phyloP scores from a whole-genome alignment of 75 land plant genomes.

The Isoetes taiwanensis region DNA sequence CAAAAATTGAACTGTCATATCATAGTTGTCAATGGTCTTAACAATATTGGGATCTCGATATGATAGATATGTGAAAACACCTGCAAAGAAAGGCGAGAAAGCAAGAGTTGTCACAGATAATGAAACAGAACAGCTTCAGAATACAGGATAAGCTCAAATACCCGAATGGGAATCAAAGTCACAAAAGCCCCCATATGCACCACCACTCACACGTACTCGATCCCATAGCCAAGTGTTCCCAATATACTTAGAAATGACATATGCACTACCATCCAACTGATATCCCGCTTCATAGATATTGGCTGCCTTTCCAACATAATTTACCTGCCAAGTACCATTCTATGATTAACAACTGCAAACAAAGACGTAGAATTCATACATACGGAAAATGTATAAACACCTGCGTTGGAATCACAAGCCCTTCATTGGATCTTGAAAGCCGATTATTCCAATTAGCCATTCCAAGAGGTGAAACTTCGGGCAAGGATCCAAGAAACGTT shows the following conservation, averaged over 20 bases:
- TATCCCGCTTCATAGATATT: slow-evolving; percentile 91
- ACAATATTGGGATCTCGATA: slow-evolving; percentile 94
- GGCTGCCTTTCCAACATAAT: slow-evolving; percentile 96
- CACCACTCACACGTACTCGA: slow-evolving; percentile 98
- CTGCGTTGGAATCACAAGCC: slow-evolving; percentile 92
- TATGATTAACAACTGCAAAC: background rate
- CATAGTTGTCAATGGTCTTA: slow-evolving; percentile 87
- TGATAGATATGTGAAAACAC: slow-evolving; percentile 88
- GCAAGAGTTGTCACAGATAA: background rate
- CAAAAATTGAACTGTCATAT: slow-evolving; percentile 65
- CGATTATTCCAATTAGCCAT: slow-evolving; percentile 32
- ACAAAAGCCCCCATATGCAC: slow-evolving; percentile 99
- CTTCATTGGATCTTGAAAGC: slow-evolving; percentile 64
- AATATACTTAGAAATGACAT: slow-evolving; percentile 90
- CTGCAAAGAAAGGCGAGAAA: slow-evolving; percentile 19
- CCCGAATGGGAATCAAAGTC: slow-evolving; percentile 98
- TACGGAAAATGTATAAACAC: slow-evolving; percentile 16
- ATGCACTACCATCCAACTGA: slow-evolving; percentile 84
- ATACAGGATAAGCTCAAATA: slow-evolving; percentile 6
- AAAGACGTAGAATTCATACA: background rate
- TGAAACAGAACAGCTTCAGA: background rate
- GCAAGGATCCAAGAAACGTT: slow-evolving; percentile 69
- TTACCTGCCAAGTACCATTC: slow-evolving; percentile 41
- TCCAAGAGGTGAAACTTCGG: slow-evolving; percentile 19
- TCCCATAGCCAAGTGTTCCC: slow-evolving; percentile 99